Percentiles rank a stretch among this genome's conserved stretches.
These are phyloP conservation scores for Hibiscus mutabilis DNA, from an alignment of 345 rosid species.

Conservation along the genomic window DNA sequence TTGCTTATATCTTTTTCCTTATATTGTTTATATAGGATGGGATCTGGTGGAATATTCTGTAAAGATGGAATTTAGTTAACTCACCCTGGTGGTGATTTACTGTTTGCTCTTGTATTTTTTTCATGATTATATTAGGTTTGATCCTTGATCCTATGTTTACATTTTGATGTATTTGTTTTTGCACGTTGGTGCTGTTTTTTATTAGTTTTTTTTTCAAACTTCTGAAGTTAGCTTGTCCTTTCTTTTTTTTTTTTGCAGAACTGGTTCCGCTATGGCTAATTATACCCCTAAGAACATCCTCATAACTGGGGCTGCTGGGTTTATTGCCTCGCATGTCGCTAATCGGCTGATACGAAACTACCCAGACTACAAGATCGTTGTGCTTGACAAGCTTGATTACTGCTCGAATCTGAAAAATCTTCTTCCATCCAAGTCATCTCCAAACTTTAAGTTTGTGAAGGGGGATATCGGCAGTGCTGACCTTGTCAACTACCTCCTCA, in stretches of 20 bases:
- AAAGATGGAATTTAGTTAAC: constrained; percentile 18
- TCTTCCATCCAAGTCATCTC: constrained; percentile 52
- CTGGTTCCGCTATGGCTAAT: constrained; percentile 17
- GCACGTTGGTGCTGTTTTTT: not conserved
- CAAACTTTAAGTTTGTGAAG: constrained; percentile 85
- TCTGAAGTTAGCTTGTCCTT: not conserved
- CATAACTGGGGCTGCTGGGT: constrained; percentile 63
- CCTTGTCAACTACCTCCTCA: constrained; percentile 76
- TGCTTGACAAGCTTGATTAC: constrained; percentile 86
- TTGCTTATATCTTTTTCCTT: no score
- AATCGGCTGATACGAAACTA: constrained; percentile 63
- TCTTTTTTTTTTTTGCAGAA: not conserved
- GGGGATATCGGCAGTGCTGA: constrained; percentile 89
- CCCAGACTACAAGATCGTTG: constrained; percentile 81
- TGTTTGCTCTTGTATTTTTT: constrained; percentile 12
- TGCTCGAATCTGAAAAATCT: constrained; percentile 83
- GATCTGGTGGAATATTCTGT: constrained; percentile 7
- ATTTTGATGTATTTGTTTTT: not conserved
- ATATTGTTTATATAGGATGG: not conserved
- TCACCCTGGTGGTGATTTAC: not conserved
- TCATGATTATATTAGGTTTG: not conserved
- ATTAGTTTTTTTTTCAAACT: not conserved
- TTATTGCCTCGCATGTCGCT: constrained; percentile 60
- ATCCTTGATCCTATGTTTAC: constrained; percentile 4
- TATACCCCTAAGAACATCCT: constrained; percentile 58